Percentiles rank a stretch among this genome's conserved stretches.
Evolutionary conservation across 2,329 filamentous ascomycete genomes (phyloP).

Genomic region (Hypoxylon rubiginosum): DNA sequence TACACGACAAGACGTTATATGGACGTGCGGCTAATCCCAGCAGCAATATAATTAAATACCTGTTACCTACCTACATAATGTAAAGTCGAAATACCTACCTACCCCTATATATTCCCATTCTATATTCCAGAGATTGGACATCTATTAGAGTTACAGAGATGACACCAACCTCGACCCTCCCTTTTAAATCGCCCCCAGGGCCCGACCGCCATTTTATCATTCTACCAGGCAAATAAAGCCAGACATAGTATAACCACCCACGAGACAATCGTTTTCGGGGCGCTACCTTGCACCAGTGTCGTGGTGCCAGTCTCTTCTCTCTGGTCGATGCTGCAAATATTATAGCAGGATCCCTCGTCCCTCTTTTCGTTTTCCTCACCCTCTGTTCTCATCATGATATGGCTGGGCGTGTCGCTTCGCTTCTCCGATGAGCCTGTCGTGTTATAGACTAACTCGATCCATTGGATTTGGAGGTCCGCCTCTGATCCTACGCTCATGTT

Average conservation of each 20-base stretch:
- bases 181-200: constrained; percentile 5
- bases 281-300: constrained; percentile 53
- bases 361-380: constrained; percentile 26
- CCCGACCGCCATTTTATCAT: background rate
- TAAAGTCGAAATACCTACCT: background rate
- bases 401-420: constrained; percentile 9
- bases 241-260: constrained; percentile 46
- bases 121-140: constrained; percentile 5
- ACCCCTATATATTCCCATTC: background rate
- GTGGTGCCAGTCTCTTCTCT: constrained; percentile 55
- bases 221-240: constrained; percentile 38
- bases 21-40: background rate
- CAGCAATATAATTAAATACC: background rate
- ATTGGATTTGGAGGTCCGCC: constrained; percentile 71
- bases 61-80: background rate
- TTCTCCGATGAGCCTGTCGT: constrained; percentile 47
- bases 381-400: background rate
- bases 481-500: constrained; percentile 66
- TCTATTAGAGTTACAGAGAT: constrained; percentile 9
- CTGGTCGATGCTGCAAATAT: constrained; percentile 55
- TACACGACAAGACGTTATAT: background rate
- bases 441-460: constrained; percentile 73
- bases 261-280: constrained; percentile 41
- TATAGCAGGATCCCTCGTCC: constrained; percentile 43
- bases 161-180: background rate